phyloP scores from a whole-genome alignment of 805 yeast genomes.

The Kluyveromyces lactis region DNA sequence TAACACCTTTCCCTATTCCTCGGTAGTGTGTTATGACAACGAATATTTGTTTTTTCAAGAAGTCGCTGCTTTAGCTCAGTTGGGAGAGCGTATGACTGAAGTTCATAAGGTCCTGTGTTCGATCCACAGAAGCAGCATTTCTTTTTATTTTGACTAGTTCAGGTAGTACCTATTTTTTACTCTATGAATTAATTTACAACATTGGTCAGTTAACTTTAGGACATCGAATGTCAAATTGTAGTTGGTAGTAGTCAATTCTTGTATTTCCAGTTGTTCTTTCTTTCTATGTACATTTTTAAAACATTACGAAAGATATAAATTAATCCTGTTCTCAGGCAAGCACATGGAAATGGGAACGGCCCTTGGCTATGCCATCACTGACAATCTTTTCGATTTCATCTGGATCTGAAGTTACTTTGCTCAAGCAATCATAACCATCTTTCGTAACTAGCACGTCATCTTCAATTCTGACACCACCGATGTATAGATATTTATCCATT shows the following conservation, averaged over 20 bases:
- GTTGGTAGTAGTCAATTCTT: no score
- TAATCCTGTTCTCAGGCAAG: constrained; percentile 23
- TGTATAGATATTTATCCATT: constrained; percentile 68
- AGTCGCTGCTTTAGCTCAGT: constrained; percentile 36
- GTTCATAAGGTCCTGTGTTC: constrained; percentile 71
- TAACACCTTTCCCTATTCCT: no score
- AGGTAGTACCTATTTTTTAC: background rate
- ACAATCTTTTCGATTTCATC: constrained; percentile 74
- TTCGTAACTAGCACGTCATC: constrained; percentile 80
- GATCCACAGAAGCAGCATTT: constrained; percentile 59
- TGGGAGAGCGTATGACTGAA: constrained; percentile 40
- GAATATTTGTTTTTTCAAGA: background rate
- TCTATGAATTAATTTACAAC: no score
- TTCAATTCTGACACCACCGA: constrained; percentile 97
- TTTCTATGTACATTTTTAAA: no score
- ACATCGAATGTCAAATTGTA: no score
- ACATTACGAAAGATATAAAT: no score
- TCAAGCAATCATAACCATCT: constrained; percentile 72
- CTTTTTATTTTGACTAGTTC: constrained; percentile 8
- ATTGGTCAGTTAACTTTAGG: no score
- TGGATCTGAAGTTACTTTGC: constrained; percentile 80
- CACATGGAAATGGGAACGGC: constrained; percentile 57
- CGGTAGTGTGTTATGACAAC: no score
- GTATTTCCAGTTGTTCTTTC: no score
- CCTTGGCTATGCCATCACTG: constrained; percentile 54